A percentile compares a stretch with the other conserved stretches of the same genome.
Conservation (phyloP, 202 grass and related monocot genomes). For the Saccharum hybrid region DNA sequence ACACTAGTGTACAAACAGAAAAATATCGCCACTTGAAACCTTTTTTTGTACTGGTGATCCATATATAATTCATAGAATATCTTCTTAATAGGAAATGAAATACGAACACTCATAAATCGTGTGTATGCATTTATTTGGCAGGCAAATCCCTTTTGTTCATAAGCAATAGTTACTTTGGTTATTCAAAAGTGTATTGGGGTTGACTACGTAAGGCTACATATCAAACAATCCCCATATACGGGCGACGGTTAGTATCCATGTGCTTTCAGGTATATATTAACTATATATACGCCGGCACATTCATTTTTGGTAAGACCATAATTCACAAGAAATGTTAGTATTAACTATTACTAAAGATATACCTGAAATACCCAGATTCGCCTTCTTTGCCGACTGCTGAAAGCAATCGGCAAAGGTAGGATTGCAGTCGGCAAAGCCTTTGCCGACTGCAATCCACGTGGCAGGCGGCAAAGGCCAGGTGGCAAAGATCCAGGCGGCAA, state of each 20-base stretch:
- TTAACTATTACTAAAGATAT: not conserved
- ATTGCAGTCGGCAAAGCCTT: too few species aligned
- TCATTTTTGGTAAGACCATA: not conserved
- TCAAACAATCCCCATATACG: not conserved
- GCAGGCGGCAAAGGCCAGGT: too few species aligned
- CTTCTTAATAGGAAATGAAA: too few species aligned
- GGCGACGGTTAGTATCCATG: not conserved
- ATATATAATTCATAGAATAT: too few species aligned
- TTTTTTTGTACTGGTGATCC: too few species aligned
- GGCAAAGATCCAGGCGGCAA: too few species aligned
- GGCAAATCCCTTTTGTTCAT: not conserved
- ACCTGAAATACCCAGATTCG: not conserved
- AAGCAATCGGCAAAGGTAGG: too few species aligned
- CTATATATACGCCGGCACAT: not conserved
- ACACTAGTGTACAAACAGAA: too few species aligned
- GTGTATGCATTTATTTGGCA: not conserved
- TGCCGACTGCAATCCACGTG: too few species aligned
- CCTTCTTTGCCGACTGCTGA: too few species aligned
- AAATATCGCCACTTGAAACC: too few species aligned
- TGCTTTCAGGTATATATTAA: too few species aligned
- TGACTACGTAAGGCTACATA: not conserved
- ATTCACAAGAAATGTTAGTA: not conserved
- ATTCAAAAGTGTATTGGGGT: not conserved
- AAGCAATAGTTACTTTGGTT: not conserved
- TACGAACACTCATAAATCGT: not conserved